Percentiles rank a stretch among this genome's conserved stretches.
Conservation (phyloP, 2,329 filamentous ascomycete species). For the Diplodia intermedia region DNA sequence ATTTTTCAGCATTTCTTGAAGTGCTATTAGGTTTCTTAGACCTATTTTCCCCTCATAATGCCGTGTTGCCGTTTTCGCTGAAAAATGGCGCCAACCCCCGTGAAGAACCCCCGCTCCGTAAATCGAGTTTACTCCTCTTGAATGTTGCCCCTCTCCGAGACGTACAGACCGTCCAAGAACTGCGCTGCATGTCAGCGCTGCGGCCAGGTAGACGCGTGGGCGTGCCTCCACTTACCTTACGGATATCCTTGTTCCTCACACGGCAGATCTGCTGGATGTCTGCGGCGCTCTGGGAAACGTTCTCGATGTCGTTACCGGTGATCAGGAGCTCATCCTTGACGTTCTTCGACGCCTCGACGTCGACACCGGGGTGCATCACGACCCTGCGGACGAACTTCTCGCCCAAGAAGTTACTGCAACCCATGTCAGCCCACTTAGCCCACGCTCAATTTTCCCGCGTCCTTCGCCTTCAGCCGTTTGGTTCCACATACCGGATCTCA, state of each 20-base stretch:
- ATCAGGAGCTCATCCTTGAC: constrained; percentile 98
- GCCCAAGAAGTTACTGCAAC: constrained; percentile 81
- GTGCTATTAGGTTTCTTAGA: constrained; percentile 31
- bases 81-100: constrained; percentile 33
- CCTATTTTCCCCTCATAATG: constrained; percentile 33
- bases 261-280: constrained; percentile 99
- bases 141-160: constrained; percentile 98
- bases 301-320: constrained; percentile 92
- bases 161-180: constrained; percentile 99
- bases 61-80: constrained; percentile 34
- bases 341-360: constrained; percentile 86
- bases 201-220: background rate
- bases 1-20: constrained; percentile 33
- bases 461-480: background rate
- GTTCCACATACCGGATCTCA: constrained; percentile 84
- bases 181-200: constrained; percentile 47
- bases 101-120: constrained; percentile 32
- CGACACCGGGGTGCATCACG: constrained; percentile 86
- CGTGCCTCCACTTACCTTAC: constrained; percentile 72
- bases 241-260: constrained; percentile 99
- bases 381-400: constrained; percentile 99
- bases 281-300: constrained; percentile 96
- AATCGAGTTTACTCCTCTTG: constrained; percentile 62
- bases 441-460: background rate
- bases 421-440: constrained; percentile 27